Percentiles rank a stretch among this genome's conserved stretches.
Conservation (phyloP, 164 flowering plant genomes). For the Protea cynaroides region DNA sequence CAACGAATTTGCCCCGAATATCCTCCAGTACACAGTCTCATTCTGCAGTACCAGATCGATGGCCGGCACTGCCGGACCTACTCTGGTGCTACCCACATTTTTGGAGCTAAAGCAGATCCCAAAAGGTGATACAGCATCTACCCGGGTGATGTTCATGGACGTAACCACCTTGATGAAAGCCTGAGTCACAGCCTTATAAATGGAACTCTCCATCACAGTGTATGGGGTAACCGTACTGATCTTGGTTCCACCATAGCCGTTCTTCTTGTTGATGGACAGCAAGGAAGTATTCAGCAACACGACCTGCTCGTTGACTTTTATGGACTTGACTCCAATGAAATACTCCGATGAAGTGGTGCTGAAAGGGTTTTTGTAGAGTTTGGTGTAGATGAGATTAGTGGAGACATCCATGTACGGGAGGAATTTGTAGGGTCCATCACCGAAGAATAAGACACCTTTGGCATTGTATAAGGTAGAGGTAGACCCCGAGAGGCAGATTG, state of each 20-base stretch:
- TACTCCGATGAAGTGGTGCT: constrained; percentile 26
- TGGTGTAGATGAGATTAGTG: constrained; percentile 24
- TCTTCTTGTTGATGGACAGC: constrained; percentile 10
- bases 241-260: constrained; percentile 22
- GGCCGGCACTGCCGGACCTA: constrained; percentile 33
- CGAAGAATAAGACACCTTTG: constrained; percentile 31
- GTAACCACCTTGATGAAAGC: constrained; percentile 22
- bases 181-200: constrained; percentile 27
- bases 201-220: constrained; percentile 24
- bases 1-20: constrained; percentile 39
- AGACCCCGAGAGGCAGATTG: constrained; percentile 25
- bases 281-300: constrained; percentile 17
- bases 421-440: constrained; percentile 28
- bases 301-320: constrained; percentile 12
- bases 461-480: constrained; percentile 7
- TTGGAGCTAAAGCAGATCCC: constrained; percentile 25
- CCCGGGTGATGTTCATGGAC: constrained; percentile 20
- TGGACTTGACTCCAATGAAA: constrained; percentile 24
- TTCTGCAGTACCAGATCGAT: constrained; percentile 33
- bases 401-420: constrained; percentile 22
- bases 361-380: constrained; percentile 21
- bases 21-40: constrained; percentile 26
- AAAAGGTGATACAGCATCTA: constrained; percentile 27
- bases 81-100: constrained; percentile 17
- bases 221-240: constrained; percentile 22